Evolutionary conservation across 1,284 basidiomycete genomes (phyloP), one percentile per base, ranked within the genome.

Genomic region (Trametes pubescens): DNA sequence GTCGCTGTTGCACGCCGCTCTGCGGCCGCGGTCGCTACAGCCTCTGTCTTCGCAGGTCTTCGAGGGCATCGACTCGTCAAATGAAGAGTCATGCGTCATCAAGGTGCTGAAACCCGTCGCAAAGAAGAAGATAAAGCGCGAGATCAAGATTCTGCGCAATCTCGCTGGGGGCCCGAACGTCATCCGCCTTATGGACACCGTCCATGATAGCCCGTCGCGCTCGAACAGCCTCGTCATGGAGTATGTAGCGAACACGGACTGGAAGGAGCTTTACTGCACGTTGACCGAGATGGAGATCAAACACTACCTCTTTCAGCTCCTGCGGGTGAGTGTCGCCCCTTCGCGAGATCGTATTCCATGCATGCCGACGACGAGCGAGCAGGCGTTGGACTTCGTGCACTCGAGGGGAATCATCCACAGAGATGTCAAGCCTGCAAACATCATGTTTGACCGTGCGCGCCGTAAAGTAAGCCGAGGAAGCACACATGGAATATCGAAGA

Each of bases 31-130:
- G 11, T 38, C 43, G 46, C 53, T 43, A 16, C 54, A 46, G 46
- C 26, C 22, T 54, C 32, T 35, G 59, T 44, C 4, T 13, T 24
- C 22, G n/a, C 68, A 92, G 90, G 94, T 96, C 21, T 96, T 96
- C 75, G 90, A 93, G 75, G 93, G 92, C 37, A 81, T 95, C 70
- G 92, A 95, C 77, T 87, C 92, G 67, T 87, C 88, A 54, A 91
- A 89, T 71, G 87, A 87, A 68, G 89, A 93, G 63, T 88, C 86
- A 69, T 94, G 92, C 77, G 87, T 96, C 73, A 89, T 96, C 82
- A 96, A 96, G 78, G 93, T 96, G 18, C 83, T 96, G 65, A 96
- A 96, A 76, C 94, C 94, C 9, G 92, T 96, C 61, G 93, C 94
- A 74, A 90, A 92, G 79, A 94, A 93, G 83, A 96, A 96, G 84